Evolutionary conservation across 306 rosid genomes (phyloP).

Genomic region (Corylus avellana): DNA sequence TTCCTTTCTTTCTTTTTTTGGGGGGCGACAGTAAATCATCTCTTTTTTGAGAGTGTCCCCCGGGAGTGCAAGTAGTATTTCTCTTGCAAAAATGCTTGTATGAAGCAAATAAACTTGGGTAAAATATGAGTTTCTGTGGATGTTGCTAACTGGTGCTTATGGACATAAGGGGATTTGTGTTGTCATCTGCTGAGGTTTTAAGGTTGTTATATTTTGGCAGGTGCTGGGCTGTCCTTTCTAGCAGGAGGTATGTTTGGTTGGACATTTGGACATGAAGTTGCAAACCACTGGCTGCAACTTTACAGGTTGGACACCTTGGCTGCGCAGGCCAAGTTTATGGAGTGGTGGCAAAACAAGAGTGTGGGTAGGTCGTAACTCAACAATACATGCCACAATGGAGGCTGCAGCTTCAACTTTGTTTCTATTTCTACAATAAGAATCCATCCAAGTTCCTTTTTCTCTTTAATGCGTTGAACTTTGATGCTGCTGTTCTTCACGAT

Average conservation of each 20-base stretch:
- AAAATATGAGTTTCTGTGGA: too few species aligned
- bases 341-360: constrained; percentile 76
- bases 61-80: too few species aligned
- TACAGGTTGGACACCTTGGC: constrained; percentile 79
- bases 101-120: too few species aligned
- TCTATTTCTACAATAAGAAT: constrained; percentile 35
- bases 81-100: too few species aligned
- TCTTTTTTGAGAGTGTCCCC: background rate
- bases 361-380: constrained; percentile 39
- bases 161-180: constrained; percentile 5
- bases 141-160: too few species aligned
- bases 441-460: constrained; percentile 20
- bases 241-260: constrained; percentile 77
- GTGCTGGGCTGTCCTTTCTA: constrained; percentile 69
- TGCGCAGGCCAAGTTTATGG: constrained; percentile 74
- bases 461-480: background rate
- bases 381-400: constrained; percentile 16
- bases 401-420: constrained; percentile 13
- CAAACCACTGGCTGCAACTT: constrained; percentile 74
- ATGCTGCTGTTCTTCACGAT: background rate
- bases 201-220: constrained; percentile 39
- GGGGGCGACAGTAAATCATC: background rate
- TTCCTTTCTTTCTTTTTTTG: too few species aligned
- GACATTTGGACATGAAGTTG: constrained; percentile 72
- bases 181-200: background rate